Percentiles rank a stretch among this genome's conserved stretches.
These are phyloP conservation scores for Globisporangium okanoganense DNA, from an alignment of 352 stramenopile genomes.

Conservation along the genomic window DNA sequence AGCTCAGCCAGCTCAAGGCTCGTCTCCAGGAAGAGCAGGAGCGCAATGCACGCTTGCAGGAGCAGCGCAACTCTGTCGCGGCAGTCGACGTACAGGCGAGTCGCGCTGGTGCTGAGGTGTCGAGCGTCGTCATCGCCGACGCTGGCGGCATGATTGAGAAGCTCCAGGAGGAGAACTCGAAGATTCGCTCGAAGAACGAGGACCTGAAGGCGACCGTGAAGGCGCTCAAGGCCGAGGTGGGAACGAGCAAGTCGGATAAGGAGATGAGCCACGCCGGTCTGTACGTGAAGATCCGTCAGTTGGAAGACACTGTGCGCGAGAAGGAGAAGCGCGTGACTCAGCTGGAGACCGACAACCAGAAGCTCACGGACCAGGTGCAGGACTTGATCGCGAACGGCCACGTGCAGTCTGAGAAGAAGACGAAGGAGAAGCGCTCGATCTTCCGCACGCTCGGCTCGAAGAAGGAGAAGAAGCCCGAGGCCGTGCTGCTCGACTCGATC, in stretches of 20 bases:
- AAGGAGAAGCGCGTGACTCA: slow-evolving; percentile 74
- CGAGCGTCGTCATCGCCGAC: slow-evolving; percentile 71
- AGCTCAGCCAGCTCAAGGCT: slow-evolving; percentile 75
- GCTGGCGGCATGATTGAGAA: slow-evolving; percentile 83
- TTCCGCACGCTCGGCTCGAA: slow-evolving; percentile 85
- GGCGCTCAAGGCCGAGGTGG: slow-evolving; percentile 61
- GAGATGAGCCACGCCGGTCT: slow-evolving; percentile 67
- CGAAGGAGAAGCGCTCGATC: slow-evolving; percentile 63
- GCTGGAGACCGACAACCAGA: slow-evolving; percentile 69
- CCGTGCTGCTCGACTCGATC: slow-evolving; percentile 71
- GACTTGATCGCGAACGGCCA: slow-evolving; percentile 29
- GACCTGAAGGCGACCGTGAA: slow-evolving; percentile 62
- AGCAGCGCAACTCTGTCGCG: slow-evolving; percentile 44
- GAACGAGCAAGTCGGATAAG: slow-evolving; percentile 78
- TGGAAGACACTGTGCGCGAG: slow-evolving; percentile 65
- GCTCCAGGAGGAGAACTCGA: slow-evolving; percentile 74
- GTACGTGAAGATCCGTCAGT: slow-evolving; percentile 71
- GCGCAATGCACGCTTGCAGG: slow-evolving; percentile 62
- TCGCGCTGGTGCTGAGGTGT: slow-evolving; percentile 25
- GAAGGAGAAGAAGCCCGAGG: slow-evolving; percentile 65
- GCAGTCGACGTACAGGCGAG: slow-evolving; percentile 23
- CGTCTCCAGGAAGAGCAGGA: slow-evolving; percentile 76
- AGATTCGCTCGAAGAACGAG: slow-evolving; percentile 74
- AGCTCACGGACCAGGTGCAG: slow-evolving; percentile 63
- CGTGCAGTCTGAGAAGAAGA: slow-evolving; percentile 49